Conservation (phyloP, 352 stramenopile species). For the Phytophthora meadii region DNA sequence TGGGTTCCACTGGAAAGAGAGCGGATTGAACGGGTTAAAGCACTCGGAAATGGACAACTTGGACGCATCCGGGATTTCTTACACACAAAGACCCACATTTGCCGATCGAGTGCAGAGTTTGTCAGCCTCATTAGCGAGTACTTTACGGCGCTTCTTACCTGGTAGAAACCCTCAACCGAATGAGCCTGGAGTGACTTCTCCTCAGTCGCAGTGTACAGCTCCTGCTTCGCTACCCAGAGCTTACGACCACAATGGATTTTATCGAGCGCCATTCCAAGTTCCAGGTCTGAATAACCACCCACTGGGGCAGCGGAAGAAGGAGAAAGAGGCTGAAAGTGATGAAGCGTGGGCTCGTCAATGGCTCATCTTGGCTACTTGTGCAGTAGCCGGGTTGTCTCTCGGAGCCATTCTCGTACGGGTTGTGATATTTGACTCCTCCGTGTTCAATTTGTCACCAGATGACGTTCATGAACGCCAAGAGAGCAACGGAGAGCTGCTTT, state of each 20-base stretch:
- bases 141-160: constrained; percentile 43
- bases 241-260: constrained; percentile 60
- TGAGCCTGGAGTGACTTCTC: constrained; percentile 42
- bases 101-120: constrained; percentile 47
- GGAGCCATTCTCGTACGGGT: constrained; percentile 42
- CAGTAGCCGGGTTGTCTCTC: constrained; percentile 42
- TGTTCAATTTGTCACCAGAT: constrained; percentile 38
- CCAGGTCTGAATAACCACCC: constrained; percentile 29
- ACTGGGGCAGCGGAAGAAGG: constrained; percentile 23
- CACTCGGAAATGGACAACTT: constrained; percentile 1
- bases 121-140: constrained; percentile 50
- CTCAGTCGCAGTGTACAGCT: constrained; percentile 48
- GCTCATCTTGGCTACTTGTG: constrained; percentile 38
- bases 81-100: constrained; percentile 25
- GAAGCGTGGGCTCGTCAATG: constrained; percentile 27
- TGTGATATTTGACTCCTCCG: constrained; percentile 22
- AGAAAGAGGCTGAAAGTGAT: constrained; percentile 8
- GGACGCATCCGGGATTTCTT: constrained; percentile 5
- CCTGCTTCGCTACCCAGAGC: constrained; percentile 42
- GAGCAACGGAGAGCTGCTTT: constrained; percentile 38
- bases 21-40: constrained; percentile 16
- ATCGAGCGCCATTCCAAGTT: constrained; percentile 31
- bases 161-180: constrained; percentile 12
- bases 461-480: constrained; percentile 28
- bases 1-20: constrained; percentile 29